Base-by-base conservation (phyloP, 1,284 basidiomycete genomes). In the Gomphus bonarii region DNA sequence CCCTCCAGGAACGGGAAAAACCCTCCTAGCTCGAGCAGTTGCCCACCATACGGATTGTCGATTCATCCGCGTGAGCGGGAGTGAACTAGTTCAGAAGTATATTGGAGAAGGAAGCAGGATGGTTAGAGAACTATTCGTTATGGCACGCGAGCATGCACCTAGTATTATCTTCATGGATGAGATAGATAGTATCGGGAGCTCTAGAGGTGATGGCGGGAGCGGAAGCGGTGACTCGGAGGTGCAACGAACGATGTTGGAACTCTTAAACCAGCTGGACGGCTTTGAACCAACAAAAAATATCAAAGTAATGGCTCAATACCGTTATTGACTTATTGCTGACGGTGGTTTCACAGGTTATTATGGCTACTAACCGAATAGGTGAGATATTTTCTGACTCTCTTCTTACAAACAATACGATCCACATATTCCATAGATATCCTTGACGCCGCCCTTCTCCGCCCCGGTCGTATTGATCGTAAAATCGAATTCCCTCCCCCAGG, bases 111-210 rank as follows among this genome's bases (percentile, higher is more conserved):
- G 95, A 46, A 91, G 87, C 61, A 78, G 95, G 60, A 97, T 95
- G 93, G 94, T 97, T 42, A 82, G 95, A 60, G 95, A 99, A 74
- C 73, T 99, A 57, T 99, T 99, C 77, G 93, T 98, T 62, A 98
- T 98, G 95, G 95, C 97, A 1, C 75, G 95, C 62, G 95, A 98
- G 70, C 95, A 98, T 68, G 95, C 95, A 28, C 95, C 97, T n/a
- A 91, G 88, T 69, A 98, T 99, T 75, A 97, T 99, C 69, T 98
- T 99, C 76, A 98, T 99, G 93, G 95, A 99, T 73, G 95, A 99
- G 72, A 98, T 99, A 64, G 95, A 99, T 73, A 95, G 91, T 22
- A 99, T 99, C 66, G 95, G 95, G 55, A 92, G 88, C 60, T 94
- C 91, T 58, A 75, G 95, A 68, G 93, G 94, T 25, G 92, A 94